Percentiles rank a stretch among this genome's conserved stretches.
Conservation (phyloP, 176 grass and related monocot genomes). For the Musa schizocarpa region DNA sequence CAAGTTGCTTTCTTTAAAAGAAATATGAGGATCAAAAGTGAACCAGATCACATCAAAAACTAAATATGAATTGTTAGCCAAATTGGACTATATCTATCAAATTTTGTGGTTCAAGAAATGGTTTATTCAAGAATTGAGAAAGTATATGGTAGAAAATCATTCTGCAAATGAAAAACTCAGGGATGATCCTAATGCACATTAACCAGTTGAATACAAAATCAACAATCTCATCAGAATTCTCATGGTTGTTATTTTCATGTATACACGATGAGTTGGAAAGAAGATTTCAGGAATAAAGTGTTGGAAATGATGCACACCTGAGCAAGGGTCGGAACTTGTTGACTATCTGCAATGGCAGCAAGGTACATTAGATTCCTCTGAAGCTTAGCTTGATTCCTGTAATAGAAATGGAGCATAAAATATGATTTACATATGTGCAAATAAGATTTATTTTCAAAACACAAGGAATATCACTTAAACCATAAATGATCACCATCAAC, state of each 20-base stretch:
- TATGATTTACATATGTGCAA: background rate
- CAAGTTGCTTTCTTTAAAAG: too few species aligned
- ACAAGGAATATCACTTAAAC: background rate
- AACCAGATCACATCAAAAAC: background rate
- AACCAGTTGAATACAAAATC: too few species aligned
- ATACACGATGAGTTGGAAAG: background rate
- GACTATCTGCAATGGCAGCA: slow-evolving; percentile 32
- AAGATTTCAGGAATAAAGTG: background rate
- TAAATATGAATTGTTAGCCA: background rate
- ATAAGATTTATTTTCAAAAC: background rate
- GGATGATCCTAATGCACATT: too few species aligned
- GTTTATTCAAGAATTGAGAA: background rate
- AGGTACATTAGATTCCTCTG: slow-evolving; percentile 32
- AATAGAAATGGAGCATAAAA: slow-evolving; percentile 1
- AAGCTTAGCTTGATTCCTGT: slow-evolving; percentile 31
- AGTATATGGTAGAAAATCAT: background rate
- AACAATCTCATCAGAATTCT: background rate
- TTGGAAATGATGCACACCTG: slow-evolving; percentile 9
- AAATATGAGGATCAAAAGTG: too few species aligned
- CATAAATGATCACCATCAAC: background rate
- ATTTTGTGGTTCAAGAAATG: background rate
- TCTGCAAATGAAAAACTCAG: too few species aligned
- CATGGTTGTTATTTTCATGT: background rate
- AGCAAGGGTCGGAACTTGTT: slow-evolving; percentile 25
- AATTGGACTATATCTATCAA: background rate